A percentile compares a stretch with the other conserved stretches of the same genome.
Conservation (phyloP, 2,329 filamentous ascomycete species). For the Alternaria panax region DNA sequence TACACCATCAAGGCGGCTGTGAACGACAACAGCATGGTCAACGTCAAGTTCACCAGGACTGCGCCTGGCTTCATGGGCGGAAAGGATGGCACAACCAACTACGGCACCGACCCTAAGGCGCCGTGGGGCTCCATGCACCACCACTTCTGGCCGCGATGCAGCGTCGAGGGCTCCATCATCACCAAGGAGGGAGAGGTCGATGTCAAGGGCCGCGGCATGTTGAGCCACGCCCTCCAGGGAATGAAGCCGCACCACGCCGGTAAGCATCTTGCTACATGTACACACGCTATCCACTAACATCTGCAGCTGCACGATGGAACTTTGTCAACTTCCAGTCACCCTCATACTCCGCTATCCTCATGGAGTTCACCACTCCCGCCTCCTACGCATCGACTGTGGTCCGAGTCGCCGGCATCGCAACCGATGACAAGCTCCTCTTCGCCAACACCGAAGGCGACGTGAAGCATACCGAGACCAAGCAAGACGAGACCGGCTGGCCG, state of each 20-base stretch:
- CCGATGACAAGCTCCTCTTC: constrained; percentile 79
- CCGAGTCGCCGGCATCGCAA: constrained; percentile 81
- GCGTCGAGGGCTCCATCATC: constrained; percentile 81
- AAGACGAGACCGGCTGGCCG: constrained; percentile 88
- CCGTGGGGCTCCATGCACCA: constrained; percentile 96
- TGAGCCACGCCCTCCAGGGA: constrained; percentile 87
- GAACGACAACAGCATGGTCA: constrained; percentile 81
- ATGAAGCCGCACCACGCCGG: constrained; percentile 99
- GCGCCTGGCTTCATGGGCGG: constrained; percentile 86
- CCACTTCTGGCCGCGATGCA: constrained; percentile 90
- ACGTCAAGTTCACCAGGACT: constrained; percentile 78
- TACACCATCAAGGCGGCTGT: constrained; percentile 92
- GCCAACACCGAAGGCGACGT: constrained; percentile 72
- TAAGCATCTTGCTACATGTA: constrained; percentile 46
- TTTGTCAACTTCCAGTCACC: constrained; percentile 91
- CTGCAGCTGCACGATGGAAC: constrained; percentile 81
- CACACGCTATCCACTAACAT: constrained; percentile 17
- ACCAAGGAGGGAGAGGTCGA: constrained; percentile 83
- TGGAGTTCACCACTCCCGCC: constrained; percentile 94
- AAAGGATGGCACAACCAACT: constrained; percentile 82
- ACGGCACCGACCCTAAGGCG: constrained; percentile 81
- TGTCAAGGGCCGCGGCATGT: constrained; percentile 80
- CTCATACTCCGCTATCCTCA: constrained; percentile 85
- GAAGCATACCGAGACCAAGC: constrained; percentile 72
- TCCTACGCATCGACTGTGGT: constrained; percentile 90